These are phyloP conservation scores for Melampsora americana DNA, from an alignment of 1,284 basidiomycete genomes.

Conservation along the genomic window DNA sequence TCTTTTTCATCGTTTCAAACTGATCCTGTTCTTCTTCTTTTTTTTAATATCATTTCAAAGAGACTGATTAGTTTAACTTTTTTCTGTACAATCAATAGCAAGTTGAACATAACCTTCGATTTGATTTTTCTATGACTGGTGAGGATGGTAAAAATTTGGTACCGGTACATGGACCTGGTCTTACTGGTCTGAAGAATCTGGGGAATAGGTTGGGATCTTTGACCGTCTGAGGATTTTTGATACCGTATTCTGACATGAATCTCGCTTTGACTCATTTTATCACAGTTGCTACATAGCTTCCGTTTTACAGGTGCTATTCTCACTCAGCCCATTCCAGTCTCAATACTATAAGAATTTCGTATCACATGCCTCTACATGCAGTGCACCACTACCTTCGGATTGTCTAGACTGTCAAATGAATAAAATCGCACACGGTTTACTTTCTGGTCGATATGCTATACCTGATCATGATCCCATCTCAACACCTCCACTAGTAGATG, in stretches of 20 bases:
- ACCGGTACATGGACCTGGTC: conserved; percentile 80
- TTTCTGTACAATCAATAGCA: conserved; percentile 61
- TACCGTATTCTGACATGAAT: background rate
- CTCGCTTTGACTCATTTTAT: background rate
- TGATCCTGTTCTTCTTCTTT: background rate
- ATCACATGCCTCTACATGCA: conserved; percentile 67
- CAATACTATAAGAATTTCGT: conserved; percentile 65
- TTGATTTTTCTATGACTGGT: conserved; percentile 89
- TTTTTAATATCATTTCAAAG: background rate
- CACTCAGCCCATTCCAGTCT: conserved; percentile 71
- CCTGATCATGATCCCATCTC: conserved; percentile 55
- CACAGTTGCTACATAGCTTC: conserved; percentile 94
- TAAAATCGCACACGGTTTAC: conserved; percentile 85
- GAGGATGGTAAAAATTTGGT: conserved; percentile 83
- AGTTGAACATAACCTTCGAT: conserved; percentile 93
- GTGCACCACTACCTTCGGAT: conserved; percentile 68
- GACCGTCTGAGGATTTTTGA: background rate
- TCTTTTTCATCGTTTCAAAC: background rate
- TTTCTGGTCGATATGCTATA: conserved; percentile 85
- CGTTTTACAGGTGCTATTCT: conserved; percentile 80
- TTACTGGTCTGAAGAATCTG: conserved; percentile 86
- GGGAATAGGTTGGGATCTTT: conserved; percentile 87
- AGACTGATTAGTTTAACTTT: background rate
- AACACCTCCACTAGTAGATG: conserved; percentile 13
- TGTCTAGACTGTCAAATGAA: conserved; percentile 93